These are phyloP conservation scores for Fimicolochytrium jonesii DNA, from an alignment of 192 early-diverging fungal species.

Conservation along the genomic window DNA sequence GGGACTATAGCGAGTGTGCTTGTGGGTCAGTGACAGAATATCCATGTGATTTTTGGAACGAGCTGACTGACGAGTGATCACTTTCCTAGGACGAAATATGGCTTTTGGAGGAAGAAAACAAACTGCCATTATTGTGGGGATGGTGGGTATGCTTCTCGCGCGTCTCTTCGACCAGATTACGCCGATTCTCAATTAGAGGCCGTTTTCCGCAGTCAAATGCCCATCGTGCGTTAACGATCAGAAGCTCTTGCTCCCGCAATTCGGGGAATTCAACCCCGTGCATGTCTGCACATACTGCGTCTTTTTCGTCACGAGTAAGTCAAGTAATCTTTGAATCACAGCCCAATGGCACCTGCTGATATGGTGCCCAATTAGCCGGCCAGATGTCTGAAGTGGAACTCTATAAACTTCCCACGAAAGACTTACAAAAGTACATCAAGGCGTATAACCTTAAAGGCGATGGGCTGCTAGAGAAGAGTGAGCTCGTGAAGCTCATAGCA, in stretches of 20 bases:
- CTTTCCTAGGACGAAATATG: neutral
- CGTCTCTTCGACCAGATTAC: too few species aligned
- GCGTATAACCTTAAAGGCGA: constrained; percentile 18
- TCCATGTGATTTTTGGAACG: neutral
- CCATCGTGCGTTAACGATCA: neutral
- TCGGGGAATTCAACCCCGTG: constrained; percentile 11
- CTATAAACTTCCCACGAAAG: constrained; percentile 13
- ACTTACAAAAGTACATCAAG: constrained; percentile 23
- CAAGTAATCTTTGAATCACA: neutral
- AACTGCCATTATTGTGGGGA: constrained; percentile 18
- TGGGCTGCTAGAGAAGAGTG: constrained; percentile 25
- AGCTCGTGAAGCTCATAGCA: constrained; percentile 22
- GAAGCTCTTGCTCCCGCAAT: constrained; percentile 12
- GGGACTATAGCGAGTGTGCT: neutral
- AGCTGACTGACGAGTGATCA: neutral
- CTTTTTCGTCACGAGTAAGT: constrained; percentile 5
- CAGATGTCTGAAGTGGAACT: constrained; percentile 9
- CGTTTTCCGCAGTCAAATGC: constrained; percentile 20
- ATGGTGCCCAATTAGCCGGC: neutral
- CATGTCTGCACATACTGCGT: constrained; percentile 16
- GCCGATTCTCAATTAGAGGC: too few species aligned
- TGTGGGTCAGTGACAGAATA: constrained; percentile 10
- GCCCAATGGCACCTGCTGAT: neutral
- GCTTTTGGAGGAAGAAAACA: constrained; percentile 4
- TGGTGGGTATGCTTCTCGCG: too few species aligned